phyloP scores from a whole-genome alignment of 805 yeast genomes.

The Metschnikowia hibisci region DNA sequence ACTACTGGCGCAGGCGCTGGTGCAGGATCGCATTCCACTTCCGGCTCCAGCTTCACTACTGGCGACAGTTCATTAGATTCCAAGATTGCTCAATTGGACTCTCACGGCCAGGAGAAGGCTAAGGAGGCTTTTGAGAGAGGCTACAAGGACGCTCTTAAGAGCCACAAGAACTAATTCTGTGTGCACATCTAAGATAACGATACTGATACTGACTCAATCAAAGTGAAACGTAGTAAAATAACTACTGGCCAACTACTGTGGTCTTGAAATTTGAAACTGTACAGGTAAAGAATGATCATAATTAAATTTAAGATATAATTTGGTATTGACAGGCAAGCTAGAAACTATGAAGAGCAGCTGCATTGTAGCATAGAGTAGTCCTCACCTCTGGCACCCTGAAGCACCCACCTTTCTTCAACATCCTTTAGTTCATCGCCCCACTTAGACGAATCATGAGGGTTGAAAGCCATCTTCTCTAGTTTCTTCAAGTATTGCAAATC shows the following conservation, averaged over 20 bases:
- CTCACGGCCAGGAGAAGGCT: conserved; percentile 34
- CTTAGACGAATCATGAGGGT: conserved; percentile 66
- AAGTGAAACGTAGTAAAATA: background rate
- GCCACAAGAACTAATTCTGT: conserved; percentile 4
- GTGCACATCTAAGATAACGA: background rate
- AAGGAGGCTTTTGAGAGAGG: conserved; percentile 39
- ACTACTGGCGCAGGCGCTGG: conserved; percentile 5
- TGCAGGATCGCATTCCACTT: conserved; percentile 7
- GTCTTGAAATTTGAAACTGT: too few species aligned
- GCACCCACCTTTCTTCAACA: conserved; percentile 50
- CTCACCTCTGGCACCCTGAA: conserved; percentile 47
- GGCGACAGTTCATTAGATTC: conserved; percentile 35
- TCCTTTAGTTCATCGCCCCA: conserved; percentile 69
- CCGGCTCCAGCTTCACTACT: conserved; percentile 26
- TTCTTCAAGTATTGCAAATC: conserved; percentile 53
- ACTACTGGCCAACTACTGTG: background rate
- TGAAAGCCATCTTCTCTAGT: conserved; percentile 62
- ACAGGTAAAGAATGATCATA: too few species aligned
- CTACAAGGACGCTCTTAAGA: conserved; percentile 30
- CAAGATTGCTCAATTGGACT: conserved; percentile 33
- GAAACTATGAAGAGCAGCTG: conserved; percentile 51
- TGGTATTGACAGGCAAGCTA: too few species aligned
- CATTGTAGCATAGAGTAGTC: conserved; percentile 64
- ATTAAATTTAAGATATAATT: too few species aligned
- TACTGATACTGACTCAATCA: too few species aligned